Conservation (phyloP, 2,329 filamentous ascomycete genomes). For the Claviceps paspali region DNA sequence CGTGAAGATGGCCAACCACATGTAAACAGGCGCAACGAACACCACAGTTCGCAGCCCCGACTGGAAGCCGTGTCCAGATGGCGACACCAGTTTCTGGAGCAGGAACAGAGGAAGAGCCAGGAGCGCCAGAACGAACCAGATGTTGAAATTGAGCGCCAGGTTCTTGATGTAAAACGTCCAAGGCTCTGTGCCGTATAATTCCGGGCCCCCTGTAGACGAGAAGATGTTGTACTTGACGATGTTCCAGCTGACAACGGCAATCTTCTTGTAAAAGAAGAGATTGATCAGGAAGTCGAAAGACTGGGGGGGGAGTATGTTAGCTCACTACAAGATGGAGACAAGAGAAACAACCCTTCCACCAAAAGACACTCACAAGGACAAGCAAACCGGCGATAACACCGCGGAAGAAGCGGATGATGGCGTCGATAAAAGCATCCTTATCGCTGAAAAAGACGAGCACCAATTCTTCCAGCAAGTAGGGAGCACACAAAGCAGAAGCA, state of each 20-base stretch:
- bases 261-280: slow-evolving; percentile 69
- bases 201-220: slow-evolving; percentile 62
- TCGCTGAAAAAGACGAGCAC: slow-evolving; percentile 40
- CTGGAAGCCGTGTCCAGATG: slow-evolving; percentile 46
- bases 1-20: slow-evolving; percentile 88
- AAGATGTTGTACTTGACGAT: slow-evolving; percentile 96
- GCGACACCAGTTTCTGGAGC: slow-evolving; percentile 51
- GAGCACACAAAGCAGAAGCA: slow-evolving; percentile 63
- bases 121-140: slow-evolving; percentile 78
- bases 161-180: slow-evolving; percentile 97
- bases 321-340: neutral
- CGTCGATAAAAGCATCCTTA: slow-evolving; percentile 42
- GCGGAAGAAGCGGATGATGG: slow-evolving; percentile 45
- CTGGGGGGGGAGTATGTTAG: slow-evolving; percentile 25
- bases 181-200: slow-evolving; percentile 89
- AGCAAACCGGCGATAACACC: slow-evolving; percentile 51
- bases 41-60: slow-evolving; percentile 61
- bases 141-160: slow-evolving; percentile 81
- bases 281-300: slow-evolving; percentile 56
- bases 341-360: neutral
- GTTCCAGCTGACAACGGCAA: slow-evolving; percentile 70
- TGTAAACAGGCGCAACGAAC: slow-evolving; percentile 75
- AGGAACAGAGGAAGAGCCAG: slow-evolving; percentile 59
- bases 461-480: slow-evolving; percentile 67
- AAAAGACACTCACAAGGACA: slow-evolving; percentile 57